A percentile compares a stretch with the other conserved stretches of the same genome.
Conservation (phyloP, 441 rosid species). For the Populus hybrid region DNA sequence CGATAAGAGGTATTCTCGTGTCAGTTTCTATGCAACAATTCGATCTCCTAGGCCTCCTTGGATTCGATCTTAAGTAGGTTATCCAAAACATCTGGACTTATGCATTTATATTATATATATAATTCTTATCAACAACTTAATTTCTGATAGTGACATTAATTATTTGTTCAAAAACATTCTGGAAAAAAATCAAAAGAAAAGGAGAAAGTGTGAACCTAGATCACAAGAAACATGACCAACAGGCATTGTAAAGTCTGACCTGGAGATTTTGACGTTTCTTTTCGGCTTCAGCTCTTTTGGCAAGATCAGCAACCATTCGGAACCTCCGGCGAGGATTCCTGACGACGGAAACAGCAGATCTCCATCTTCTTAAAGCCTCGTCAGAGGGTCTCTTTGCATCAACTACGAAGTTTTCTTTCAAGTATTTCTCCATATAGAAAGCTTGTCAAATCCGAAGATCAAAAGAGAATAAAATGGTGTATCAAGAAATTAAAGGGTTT, state of each 20-base stretch:
- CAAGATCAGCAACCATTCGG: constrained; percentile 73
- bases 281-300: constrained; percentile 52
- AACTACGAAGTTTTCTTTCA: constrained; percentile 54
- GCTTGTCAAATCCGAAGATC: not conserved
- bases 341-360: constrained; percentile 61
- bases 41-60: no score
- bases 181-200: not conserved
- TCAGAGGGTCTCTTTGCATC: constrained; percentile 61
- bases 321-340: constrained; percentile 78
- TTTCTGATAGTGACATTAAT: not conserved
- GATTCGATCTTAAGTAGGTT: no score
- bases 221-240: not conserved
- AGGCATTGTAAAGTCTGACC: constrained; percentile 20
- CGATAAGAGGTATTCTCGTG: no score
- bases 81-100: no score
- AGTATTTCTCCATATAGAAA: constrained; percentile 43
- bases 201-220: not conserved
- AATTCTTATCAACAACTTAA: no score
- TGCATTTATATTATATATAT: no score
- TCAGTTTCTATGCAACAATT: no score
- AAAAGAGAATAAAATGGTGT: not conserved
- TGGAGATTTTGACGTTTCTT: constrained; percentile 40
- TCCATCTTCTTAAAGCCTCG: constrained; percentile 68
- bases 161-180: not conserved
- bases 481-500: not conserved